Evolutionary conservation across 352 stramenopile species (phyloP), one percentile per base, ranked within the genome.

Genomic region (Phytophthora pistaciae): DNA sequence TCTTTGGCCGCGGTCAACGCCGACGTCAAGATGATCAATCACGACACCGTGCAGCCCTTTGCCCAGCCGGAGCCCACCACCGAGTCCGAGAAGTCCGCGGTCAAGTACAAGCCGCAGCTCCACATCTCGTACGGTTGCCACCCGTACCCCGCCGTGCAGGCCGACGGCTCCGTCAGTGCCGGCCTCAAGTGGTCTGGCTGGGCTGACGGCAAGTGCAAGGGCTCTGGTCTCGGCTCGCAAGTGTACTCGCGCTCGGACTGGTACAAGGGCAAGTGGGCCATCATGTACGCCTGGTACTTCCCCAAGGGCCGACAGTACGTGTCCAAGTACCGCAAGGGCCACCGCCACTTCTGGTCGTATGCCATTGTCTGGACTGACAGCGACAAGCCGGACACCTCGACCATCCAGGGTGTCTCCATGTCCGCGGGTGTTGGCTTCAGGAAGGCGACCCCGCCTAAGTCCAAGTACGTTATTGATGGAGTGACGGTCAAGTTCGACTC

Each of bases 91-190:
- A 50, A 21, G 18, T 5, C 42, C 10, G 42, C 42, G 0, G 42
- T 50, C 18, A 50, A 50, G 42, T 50, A 6, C 42, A 50, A 50
- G 18, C 42, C 42, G 2, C 42, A 50, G 42, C n/a, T 50, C 16
- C 42, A 14, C 18, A 21, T 21, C 6, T 50, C 42, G 3, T 50
- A 77, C 64, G 68, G 68, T 9, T 82, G 70, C 57, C 66, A 70
- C 36, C 60, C 75, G 46, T 82, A 79, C 70, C 66, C 74, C 14
- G 74, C 70, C 4, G 74, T 82, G 13, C 60, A 82, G 36, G 25
- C 49, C 3, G 52, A 56, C 10, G 70, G 75, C 25, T 70, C 72
- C 54, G 78, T 64, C 8, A 75, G 56, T 42, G 56, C 66, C 10
- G 75, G 75, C 20, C 60, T 82, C 13, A 70, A 73, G 48, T 64